Base-by-base conservation (phyloP, 164 flowering plant species). In the Piper longum region DNA sequence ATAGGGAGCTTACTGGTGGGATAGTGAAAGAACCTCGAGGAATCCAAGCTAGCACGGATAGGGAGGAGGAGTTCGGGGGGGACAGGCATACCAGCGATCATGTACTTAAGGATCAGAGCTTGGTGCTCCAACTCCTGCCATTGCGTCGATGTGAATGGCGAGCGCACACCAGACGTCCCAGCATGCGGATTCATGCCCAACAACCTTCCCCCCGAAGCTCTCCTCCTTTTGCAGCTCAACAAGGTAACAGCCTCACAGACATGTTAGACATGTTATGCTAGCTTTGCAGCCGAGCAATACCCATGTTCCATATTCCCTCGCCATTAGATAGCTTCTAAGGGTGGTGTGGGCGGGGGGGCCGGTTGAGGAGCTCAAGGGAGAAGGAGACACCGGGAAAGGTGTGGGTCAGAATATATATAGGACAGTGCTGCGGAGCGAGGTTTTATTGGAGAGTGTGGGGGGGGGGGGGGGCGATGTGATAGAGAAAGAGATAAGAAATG, bases 41-140 rank as follows among this genome's bases (percentile, higher is more conserved):
- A 77, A n/a, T 81, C 79, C 4, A 77, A 76, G 69, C 85, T 80
- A 43, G 59, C 75, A 42, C 72, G 58, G 40, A 85, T 75, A 16
- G 88, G 77, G 16, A 69, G 41, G 19, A 85, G 67, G 40, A 85
- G 88, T 13, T 84, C 81, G 42, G 76, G 79, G 18, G 91, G 91
- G 36, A 86, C 81, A 16, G 87, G 84, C 2, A 84, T 45, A 7
- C 88, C 88, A 1, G 84, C 78, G 64, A 78, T 64, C 63, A 86
- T 57, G 60, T 82, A 81, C 72, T 82, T 86, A 70, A 74, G 84
- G 69, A 83, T 82, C 60, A 83, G 66, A 66, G 86, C 85, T 72
- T 86, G 91, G 16, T 79, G 84, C 69, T 86, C 87, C 43, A 86
- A 78, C 69, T 84, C 91, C 65, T 82, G 85, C 88, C 91, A 84